Evolutionary conservation across 2,329 filamentous ascomycete species (phyloP), one percentile per base, ranked within the genome.

Genomic region (Lecanicillium sp.): DNA sequence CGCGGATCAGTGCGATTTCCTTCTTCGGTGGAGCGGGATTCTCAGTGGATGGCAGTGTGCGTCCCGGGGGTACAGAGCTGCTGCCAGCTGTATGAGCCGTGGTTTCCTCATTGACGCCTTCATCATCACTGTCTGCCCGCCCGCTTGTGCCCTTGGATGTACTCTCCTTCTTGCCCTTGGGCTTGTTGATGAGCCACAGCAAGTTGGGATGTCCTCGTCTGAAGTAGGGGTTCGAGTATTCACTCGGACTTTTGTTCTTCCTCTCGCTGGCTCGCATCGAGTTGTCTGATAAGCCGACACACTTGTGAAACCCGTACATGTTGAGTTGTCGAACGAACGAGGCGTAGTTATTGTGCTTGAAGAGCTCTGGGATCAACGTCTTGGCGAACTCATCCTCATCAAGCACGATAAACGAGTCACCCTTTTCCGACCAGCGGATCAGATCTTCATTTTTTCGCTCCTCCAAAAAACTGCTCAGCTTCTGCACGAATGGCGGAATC

Each of bases 321-420:
- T 96, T 95, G 54, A 96, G 76, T 64, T 96, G 90, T 29, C 90
- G 84, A 48, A 96, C 90, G 63, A 96, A 96, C 55, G 90, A 95
- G 39, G 90, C 90, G 67, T 96, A 96, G 65, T 96, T 96, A 76
- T 91, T 95, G 71, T 98, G 93, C 68, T 98, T 98, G 77, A 98
- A 98, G 53, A 97, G 83, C 66, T 97, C 95, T 1, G 93, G 93
- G 20, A 98, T 87, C 57, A 98, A 85, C 30, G 87, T 89, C 69
- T 96, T 97, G 17, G 93, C 96, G 62, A 98, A 98, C 68, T 95
- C 91, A 61, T 98, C 93, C 67, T 98, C 93, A 60, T 98, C 91
- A 8, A 97, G 71, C 3, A 98, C 91, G 49, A 97, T 87, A 68
- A 98, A 98, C 0, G 91, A 96, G 61, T 95, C 90, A 24, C 93